Evolutionary conservation across 208 protist genomes (phyloP), one percentile per base, ranked within the genome.

Genomic region (Naegleria fowleri): DNA sequence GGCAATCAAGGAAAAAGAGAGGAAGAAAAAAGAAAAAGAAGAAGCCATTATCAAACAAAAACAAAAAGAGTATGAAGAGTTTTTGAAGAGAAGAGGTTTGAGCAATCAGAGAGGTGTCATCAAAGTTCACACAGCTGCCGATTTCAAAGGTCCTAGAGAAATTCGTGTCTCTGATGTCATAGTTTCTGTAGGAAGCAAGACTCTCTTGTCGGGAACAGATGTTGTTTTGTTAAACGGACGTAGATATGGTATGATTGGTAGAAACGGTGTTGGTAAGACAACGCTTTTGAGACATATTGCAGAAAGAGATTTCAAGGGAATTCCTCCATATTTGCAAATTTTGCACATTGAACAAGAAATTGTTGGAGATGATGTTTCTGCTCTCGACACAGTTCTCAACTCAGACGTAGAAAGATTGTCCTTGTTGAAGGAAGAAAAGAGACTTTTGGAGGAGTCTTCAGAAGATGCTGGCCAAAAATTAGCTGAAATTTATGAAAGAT

Each of bases 261-360:
- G 97, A 84, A 99, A 99, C 93, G 95, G 95, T 90, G 51, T 94
- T 51, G 95, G 95, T 86, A 97, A 97, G 13, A 91, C 97, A 33
- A 98, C 97, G 16, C 94, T 99, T 25, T 95, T 99, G 84, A 95
- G 97, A n/a, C 96, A 97, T 52, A 96, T 99, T 90, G 94, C 96
- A 19, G 96, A 98, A 91, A 93, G 94, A 38, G 96, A 97, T 83
- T 93, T 99, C 52, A 96, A 98, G 67, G 97, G 96, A 59, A 98
- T 99, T 39, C 98, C 98, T 39, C 95, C 95, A 36, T 97, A 98
- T 95, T 94, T 99, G 87, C 95, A 99, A 92, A 98, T 99, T 86
- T 93, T 99, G 16, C 98, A 99, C 93, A 97, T 99, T 55, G 98
- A 99, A 93, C 98, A 99, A 94, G 98, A 99, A 92, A 98, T 98